These are phyloP conservation scores for Pyronema omphalodes DNA, from an alignment of 495 filamentous ascomycete species.

Conservation along the genomic window DNA sequence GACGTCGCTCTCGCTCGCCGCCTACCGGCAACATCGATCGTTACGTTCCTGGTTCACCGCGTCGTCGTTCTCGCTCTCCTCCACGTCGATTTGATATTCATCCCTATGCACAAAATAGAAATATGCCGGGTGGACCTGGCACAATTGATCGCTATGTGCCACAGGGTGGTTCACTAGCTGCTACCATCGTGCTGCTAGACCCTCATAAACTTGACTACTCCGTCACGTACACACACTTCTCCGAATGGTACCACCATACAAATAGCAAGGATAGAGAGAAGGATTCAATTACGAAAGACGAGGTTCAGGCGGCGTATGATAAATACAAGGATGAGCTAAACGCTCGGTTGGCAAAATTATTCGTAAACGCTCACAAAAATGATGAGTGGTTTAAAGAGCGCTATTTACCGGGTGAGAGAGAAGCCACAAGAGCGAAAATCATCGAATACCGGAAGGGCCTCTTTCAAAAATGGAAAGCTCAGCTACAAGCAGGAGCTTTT, in stretches of 20 bases:
- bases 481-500: conserved; percentile 63
- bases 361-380: conserved; percentile 74
- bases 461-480: conserved; percentile 69
- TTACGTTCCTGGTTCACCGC: conserved; percentile 21
- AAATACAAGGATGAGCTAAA: conserved; percentile 85
- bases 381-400: conserved; percentile 98
- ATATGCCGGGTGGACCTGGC: conserved; percentile 38
- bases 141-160: conserved; percentile 95
- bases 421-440: conserved; percentile 46
- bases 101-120: conserved; percentile 13
- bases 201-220: conserved; percentile 75
- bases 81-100: conserved; percentile 10
- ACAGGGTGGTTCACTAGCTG: conserved; percentile 21
- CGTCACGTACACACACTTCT: conserved; percentile 90
- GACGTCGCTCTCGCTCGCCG: conserved; percentile 22
- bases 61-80: conserved; percentile 51
- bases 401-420: conserved; percentile 65
- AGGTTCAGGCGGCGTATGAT: conserved; percentile 86
- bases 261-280: conserved; percentile 10
- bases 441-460: conserved; percentile 54
- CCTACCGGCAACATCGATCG: conserved; percentile 21
- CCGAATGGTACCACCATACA: conserved; percentile 56
- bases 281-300: conserved; percentile 34
- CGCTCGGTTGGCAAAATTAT: conserved; percentile 69
- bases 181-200: conserved; percentile 34